Conservation (phyloP, 1,284 basidiomycete genomes). For the Leccinum glutinopallens region DNA sequence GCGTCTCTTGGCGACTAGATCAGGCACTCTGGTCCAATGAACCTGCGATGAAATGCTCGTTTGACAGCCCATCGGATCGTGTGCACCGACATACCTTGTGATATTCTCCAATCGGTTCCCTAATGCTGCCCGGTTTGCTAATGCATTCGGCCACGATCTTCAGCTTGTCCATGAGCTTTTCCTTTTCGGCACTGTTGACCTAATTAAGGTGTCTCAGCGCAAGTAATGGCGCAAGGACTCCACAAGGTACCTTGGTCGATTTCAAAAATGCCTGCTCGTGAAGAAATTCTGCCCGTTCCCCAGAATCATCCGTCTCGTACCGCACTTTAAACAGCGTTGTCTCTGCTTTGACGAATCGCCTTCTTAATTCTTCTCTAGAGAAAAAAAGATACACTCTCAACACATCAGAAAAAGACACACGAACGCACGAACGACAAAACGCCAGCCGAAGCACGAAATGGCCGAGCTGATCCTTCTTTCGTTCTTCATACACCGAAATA, state of each 20-base stretch:
- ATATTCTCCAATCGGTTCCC: slow-evolving; percentile 42
- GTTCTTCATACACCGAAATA: slow-evolving; percentile 59
- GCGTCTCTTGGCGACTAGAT: slow-evolving; percentile 85
- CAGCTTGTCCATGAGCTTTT: slow-evolving; percentile 53
- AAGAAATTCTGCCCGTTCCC: slow-evolving; percentile 76
- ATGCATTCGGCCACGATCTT: slow-evolving; percentile 34
- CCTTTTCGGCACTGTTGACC: slow-evolving; percentile 67
- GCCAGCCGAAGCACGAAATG: slow-evolving; percentile 96
- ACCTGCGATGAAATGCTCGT: slow-evolving; percentile 40
- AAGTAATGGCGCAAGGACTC: background rate
- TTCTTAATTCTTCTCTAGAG: slow-evolving; percentile 84
- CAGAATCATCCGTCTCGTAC: slow-evolving; percentile 70
- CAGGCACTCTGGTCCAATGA: slow-evolving; percentile 90
- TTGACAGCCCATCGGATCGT: background rate
- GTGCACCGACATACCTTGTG: slow-evolving; percentile 58
- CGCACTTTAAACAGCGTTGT: slow-evolving; percentile 82
- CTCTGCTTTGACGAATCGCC: slow-evolving; percentile 91
- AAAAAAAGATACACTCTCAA: background rate
- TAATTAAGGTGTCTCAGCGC: slow-evolving; percentile 30
- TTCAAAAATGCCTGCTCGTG: slow-evolving; percentile 57
- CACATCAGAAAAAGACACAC: background rate
- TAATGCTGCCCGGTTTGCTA: slow-evolving; percentile 2
- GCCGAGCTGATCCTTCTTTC: slow-evolving; percentile 86
- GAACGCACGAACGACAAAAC: slow-evolving; percentile 89
- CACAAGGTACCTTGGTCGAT: slow-evolving; percentile 65